phyloP scores from a whole-genome alignment of 768 basidiomycete genomes.

The Daedaleopsis nitida region DNA sequence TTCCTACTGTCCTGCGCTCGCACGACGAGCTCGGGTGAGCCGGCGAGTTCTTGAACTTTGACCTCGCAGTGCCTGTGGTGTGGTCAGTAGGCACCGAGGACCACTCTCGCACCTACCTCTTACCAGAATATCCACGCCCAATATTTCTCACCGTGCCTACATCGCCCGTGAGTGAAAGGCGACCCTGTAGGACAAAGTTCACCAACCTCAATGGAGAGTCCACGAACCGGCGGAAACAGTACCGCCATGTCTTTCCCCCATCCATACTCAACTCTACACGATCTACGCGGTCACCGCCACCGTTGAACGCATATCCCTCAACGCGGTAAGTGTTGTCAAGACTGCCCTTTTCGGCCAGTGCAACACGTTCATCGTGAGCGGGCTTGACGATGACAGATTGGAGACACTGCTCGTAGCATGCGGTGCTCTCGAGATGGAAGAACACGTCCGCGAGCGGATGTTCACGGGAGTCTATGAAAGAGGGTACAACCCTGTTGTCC shows the following conservation, averaged over 20 bases:
- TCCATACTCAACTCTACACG: constrained; percentile 25
- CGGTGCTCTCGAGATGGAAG: constrained; percentile 24
- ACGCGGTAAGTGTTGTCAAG: constrained; percentile 13
- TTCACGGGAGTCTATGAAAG: constrained; percentile 22
- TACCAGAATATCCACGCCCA: constrained; percentile 29
- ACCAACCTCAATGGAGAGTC: constrained; percentile 15
- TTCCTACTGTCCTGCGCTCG: constrained; percentile 20
- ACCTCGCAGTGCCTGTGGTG: constrained; percentile 23
- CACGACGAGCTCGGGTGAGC: constrained; percentile 15
- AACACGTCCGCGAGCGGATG: constrained; percentile 20
- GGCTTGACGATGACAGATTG: constrained; percentile 25
- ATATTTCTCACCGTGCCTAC: constrained; percentile 24
- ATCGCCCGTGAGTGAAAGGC: background rate
- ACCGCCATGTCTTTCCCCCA: constrained; percentile 25
- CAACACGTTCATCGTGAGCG: constrained; percentile 18
- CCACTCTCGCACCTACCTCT: background rate
- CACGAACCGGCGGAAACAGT: constrained; percentile 21
- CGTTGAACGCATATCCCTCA: constrained; percentile 25
- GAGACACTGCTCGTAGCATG: constrained; percentile 22
- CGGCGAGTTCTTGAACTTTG: constrained; percentile 7
- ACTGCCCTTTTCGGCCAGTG: background rate
- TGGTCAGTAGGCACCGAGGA: background rate
- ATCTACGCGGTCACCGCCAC: constrained; percentile 16
- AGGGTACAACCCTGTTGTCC: constrained; percentile 23
- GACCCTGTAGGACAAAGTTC: background rate